phyloP scores from a whole-genome alignment of 768 basidiomycete species.

The Multifurca ochricompacta region DNA sequence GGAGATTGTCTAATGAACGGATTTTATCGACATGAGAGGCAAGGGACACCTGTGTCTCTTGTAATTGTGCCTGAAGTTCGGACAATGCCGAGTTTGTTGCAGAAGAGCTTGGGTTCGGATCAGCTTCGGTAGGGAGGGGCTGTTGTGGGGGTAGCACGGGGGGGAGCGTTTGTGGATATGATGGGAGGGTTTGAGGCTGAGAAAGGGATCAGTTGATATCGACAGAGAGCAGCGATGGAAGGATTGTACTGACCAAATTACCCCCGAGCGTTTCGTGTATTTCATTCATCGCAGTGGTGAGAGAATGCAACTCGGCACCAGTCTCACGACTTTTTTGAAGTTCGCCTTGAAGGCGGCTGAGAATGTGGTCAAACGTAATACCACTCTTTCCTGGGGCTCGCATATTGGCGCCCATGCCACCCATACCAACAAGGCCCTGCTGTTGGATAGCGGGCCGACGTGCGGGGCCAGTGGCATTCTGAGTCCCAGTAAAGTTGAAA shows the following conservation, averaged over 20 bases:
- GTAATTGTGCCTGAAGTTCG: conserved; percentile 75
- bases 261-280: conserved; percentile 90
- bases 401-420: conserved; percentile 67
- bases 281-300: conserved; percentile 78
- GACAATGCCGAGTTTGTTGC: conserved; percentile 34
- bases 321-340: conserved; percentile 96
- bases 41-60: conserved; percentile 75
- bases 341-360: conserved; percentile 83
- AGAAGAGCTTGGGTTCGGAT: conserved; percentile 14
- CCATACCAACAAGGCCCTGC: conserved; percentile 61
- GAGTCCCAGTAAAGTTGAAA: conserved; percentile 38
- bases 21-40: conserved; percentile 76
- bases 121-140: conserved; percentile 23
- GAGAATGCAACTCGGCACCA: conserved; percentile 69
- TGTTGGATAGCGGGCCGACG: conserved; percentile 52
- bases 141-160: conserved; percentile 40
- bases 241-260: conserved; percentile 46
- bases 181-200: conserved; percentile 53
- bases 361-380: conserved; percentile 85
- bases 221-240: neutral
- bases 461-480: conserved; percentile 28
- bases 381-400: conserved; percentile 76
- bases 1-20: conserved; percentile 68
- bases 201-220: neutral
- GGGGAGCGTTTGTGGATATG: conserved; percentile 59